Conservation (phyloP, 179 eudicot species). For the Beta lomatogona region DNA sequence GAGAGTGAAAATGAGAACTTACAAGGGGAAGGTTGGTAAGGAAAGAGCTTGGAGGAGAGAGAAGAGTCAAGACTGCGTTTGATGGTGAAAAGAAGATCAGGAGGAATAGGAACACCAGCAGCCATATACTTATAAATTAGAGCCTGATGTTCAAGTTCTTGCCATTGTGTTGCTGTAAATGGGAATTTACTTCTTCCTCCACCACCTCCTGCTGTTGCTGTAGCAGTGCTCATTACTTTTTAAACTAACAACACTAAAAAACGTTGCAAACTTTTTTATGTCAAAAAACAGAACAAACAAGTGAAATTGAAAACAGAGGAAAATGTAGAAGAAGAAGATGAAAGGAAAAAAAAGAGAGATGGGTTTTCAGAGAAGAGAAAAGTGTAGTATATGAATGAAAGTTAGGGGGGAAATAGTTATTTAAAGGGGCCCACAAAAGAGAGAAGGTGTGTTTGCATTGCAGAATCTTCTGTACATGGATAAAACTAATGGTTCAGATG, state of each 20-base stretch:
- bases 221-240: conserved; percentile 32
- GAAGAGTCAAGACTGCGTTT: conserved; percentile 67
- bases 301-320: background rate
- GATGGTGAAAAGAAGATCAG: conserved; percentile 83
- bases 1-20: conserved; percentile 16
- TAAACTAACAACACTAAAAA: background rate
- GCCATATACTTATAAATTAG: conserved; percentile 86
- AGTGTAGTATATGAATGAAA: background rate
- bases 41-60: conserved; percentile 55
- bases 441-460: conserved; percentile 33
- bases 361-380: conserved; percentile 9
- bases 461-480: conserved; percentile 88
- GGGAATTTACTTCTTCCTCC: conserved; percentile 56
- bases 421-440: conserved; percentile 44
- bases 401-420: conserved; percentile 42
- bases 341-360: background rate
- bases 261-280: conserved; percentile 1
- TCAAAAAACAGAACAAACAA: background rate
- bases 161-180: conserved; percentile 89
- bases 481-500: conserved; percentile 73
- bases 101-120: conserved; percentile 84
- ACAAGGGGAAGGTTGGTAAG: conserved; percentile 63
- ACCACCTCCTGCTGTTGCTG: conserved; percentile 15
- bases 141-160: conserved; percentile 94
- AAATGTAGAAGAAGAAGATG: background rate